These are phyloP conservation scores for Pterocarpus macrocarpus DNA, from an alignment of 306 rosid genomes.

Conservation along the genomic window DNA sequence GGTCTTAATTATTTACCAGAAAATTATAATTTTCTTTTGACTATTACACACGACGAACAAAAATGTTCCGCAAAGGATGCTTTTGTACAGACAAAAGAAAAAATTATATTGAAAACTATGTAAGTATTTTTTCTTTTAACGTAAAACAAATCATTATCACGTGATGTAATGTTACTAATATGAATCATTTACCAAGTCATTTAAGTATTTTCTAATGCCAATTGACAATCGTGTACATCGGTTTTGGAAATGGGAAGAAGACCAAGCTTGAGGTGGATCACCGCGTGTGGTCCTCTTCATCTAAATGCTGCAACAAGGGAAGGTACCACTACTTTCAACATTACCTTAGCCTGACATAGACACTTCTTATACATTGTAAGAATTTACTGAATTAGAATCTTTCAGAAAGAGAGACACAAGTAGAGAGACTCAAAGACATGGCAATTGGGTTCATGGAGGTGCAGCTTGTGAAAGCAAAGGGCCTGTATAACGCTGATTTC, in stretches of 20 bases:
- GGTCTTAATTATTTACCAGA: background rate
- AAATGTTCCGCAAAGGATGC: too few relatives aligned
- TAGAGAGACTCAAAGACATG: constrained; percentile 22
- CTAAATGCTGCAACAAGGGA: constrained; percentile 11
- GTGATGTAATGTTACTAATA: background rate
- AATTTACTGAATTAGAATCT: constrained; percentile 23
- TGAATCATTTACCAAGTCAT: constrained; percentile 16
- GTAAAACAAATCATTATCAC: background rate
- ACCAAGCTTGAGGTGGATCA: constrained; percentile 18
- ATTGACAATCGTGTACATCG: background rate
- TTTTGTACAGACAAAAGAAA: too few relatives aligned
- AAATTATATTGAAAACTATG: too few relatives aligned
- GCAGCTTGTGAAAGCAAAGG: constrained; percentile 61
- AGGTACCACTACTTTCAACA: background rate
- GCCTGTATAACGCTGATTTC: constrained; percentile 60
- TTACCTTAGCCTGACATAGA: background rate
- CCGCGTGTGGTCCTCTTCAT: constrained; percentile 16
- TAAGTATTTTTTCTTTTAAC: background rate
- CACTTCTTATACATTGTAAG: constrained; percentile 16
- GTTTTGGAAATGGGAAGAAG: constrained; percentile 30
- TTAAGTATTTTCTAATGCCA: background rate
- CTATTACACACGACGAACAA: too few relatives aligned
- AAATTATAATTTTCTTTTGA: too few relatives aligned
- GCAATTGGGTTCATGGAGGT: constrained; percentile 54
- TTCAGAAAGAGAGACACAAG: background rate